A percentile compares a stretch with the other conserved stretches of the same genome.
Conservation (phyloP, 192 early-diverging fungal genomes). For the Backusella australiensis region DNA sequence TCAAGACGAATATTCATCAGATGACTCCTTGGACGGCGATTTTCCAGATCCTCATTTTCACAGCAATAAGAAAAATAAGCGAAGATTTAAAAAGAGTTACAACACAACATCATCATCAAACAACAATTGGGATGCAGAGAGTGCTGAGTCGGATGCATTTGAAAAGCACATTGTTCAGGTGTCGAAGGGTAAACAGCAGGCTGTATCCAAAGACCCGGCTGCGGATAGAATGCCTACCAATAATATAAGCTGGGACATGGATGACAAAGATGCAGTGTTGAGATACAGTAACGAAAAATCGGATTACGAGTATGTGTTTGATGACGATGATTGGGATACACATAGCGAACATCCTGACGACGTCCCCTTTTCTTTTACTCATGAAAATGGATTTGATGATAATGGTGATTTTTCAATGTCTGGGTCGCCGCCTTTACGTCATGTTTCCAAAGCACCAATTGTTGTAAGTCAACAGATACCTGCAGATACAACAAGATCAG, state of each 20-base stretch:
- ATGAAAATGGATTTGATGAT: background rate
- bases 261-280: background rate
- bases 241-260: background rate
- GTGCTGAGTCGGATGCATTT: constrained; percentile 10
- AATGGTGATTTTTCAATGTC: background rate
- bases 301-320: background rate
- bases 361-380: background rate
- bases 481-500: background rate
- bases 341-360: constrained; percentile 6
- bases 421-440: background rate
- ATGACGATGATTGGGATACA: constrained; percentile 15
- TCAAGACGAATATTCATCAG: background rate
- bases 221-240: constrained; percentile 1
- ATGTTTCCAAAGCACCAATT: background rate
- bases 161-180: background rate
- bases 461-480: background rate
- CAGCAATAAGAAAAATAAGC: background rate
- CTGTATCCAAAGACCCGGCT: background rate
- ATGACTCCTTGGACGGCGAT: background rate
- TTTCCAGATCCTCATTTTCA: background rate
- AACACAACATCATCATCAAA: background rate
- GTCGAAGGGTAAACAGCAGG: background rate
- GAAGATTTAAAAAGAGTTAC: background rate
- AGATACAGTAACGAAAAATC: background rate
- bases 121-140: background rate